phyloP scores from a whole-genome alignment of 1,284 basidiomycete genomes.

The Cutaneotrichosporon cavernicola region DNA sequence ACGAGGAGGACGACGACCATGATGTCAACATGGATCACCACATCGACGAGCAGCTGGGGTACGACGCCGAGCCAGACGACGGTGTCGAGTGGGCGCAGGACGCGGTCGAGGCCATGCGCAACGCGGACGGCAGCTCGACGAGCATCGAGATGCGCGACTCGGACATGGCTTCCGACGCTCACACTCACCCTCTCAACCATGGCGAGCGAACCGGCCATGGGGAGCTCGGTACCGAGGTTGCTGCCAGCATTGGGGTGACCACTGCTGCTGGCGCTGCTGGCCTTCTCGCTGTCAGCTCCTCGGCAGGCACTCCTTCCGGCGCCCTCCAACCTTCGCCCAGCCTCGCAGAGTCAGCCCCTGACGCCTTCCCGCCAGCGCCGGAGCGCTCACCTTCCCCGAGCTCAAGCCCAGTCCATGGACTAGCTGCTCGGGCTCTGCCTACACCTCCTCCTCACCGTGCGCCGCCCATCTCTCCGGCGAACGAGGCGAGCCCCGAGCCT shows the following conservation, averaged over 20 bases:
- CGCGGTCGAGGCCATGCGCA: slow-evolving; percentile 50
- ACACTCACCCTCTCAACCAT: background rate
- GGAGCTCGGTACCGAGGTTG: background rate
- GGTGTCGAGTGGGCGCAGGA: slow-evolving; percentile 57
- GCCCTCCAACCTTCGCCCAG: background rate
- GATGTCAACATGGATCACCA: slow-evolving; percentile 19
- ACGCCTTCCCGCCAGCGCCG: slow-evolving; percentile 9
- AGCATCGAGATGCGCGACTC: slow-evolving; percentile 6
- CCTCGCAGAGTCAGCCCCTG: background rate
- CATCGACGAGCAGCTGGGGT: slow-evolving; percentile 18
- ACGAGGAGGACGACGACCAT: slow-evolving; percentile 26
- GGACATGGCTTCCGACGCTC: slow-evolving; percentile 10
- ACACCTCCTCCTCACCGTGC: slow-evolving; percentile 14
- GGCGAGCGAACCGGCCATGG: background rate
- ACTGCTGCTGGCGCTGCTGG: slow-evolving; percentile 5
- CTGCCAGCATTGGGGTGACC: background rate
- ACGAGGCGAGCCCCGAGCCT: slow-evolving; percentile 13
- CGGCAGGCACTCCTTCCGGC: background rate
- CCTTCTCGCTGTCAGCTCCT: background rate
- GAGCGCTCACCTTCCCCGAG: slow-evolving; percentile 9
- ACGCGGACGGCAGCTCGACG: slow-evolving; percentile 1
- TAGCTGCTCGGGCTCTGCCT: slow-evolving; percentile 4
- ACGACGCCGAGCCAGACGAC: slow-evolving; percentile 55
- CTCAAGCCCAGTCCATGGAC: slow-evolving; percentile 1
- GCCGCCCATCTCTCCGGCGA: background rate